Conservation (phyloP, 2,329 filamentous ascomycete species). For the Sporothrix mexicana region DNA sequence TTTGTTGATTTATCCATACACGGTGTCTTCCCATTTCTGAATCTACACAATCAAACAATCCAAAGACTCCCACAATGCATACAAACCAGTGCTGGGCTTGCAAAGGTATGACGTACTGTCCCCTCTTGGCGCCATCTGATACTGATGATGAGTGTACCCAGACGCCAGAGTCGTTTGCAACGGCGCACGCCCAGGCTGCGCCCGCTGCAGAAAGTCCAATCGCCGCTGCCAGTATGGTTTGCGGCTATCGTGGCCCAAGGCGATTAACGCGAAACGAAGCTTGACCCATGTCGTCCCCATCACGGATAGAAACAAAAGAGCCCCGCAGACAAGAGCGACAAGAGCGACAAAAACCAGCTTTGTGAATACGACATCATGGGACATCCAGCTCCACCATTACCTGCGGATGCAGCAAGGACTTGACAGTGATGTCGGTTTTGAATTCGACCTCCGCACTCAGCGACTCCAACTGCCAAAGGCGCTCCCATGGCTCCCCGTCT, state of each 20-base stretch:
- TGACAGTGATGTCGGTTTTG: background rate
- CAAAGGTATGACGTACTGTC: background rate
- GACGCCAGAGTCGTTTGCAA: background rate
- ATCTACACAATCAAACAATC: too few species aligned
- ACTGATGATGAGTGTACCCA: background rate
- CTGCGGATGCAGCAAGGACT: background rate
- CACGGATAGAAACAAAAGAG: background rate
- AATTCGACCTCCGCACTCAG: background rate
- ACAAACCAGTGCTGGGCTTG: constrained; percentile 9
- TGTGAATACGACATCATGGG: constrained; percentile 10
- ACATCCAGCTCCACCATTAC: constrained; percentile 1
- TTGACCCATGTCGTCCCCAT: background rate
- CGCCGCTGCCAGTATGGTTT: background rate
- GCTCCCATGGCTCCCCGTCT: background rate
- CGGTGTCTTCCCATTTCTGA: background rate
- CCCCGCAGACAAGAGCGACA: too few species aligned
- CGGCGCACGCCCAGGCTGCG: background rate
- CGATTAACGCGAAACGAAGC: background rate
- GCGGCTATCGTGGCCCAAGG: constrained; percentile 3
- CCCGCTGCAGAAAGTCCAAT: background rate
- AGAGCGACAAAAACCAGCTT: background rate
- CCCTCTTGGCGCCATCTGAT: background rate
- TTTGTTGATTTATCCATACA: background rate
- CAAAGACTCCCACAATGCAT: constrained; percentile 14
- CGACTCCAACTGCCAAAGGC: background rate